Evolutionary conservation across 2,329 filamentous ascomycete species (phyloP), one percentile per base, ranked within the genome.

Genomic region (Beauveria scarabaeidicola): DNA sequence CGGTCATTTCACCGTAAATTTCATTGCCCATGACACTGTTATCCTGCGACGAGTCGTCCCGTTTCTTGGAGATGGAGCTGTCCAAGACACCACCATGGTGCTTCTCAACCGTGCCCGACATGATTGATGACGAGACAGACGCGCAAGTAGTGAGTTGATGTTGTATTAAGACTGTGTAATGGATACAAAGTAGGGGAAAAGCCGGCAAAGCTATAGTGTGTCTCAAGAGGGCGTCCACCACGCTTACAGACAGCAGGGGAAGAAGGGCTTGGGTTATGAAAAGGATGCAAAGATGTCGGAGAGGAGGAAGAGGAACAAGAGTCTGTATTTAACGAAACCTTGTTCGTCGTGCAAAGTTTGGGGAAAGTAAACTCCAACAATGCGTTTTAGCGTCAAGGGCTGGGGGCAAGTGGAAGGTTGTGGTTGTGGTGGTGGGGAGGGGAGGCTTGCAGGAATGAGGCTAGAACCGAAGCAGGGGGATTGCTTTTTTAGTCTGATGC

Each of bases 1-100:
- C 50, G 78, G 67, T 62, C 4, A 66, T 61, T 56, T 73, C 71
- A 38, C 71, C 71, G 15, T 64, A 64, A 19, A 67, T 64, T 15
- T 68, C 65, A 48, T 64, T 64, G 59, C 64, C 67, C 21, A 69
- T 64, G 61, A 69, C 66, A 46, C 56, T 63, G 58, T 70, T 69
- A 38, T 61, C 60, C 46, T 61, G 55, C 6, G 60, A 58, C 19
- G 59, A 40, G 32, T 43, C 48, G 41, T 9, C 38, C 5, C 23
- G 25, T 40, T 54, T 61, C 41, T 61, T 57, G 40, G 46, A 52
- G 11, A 55, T 51, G 46, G 57, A 23, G 29, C 21, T 48, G 43
- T 60, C 58, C 15, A 43, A 11, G 38, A 7, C 58, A 25, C 32
- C 51, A 46, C 8, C 44, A 43, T 43, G 27, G 23, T 43, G 50